Evolutionary conservation across 2,329 filamentous ascomycete species (phyloP).

Genomic region (Ophiostoma himal-ulmi): DNA sequence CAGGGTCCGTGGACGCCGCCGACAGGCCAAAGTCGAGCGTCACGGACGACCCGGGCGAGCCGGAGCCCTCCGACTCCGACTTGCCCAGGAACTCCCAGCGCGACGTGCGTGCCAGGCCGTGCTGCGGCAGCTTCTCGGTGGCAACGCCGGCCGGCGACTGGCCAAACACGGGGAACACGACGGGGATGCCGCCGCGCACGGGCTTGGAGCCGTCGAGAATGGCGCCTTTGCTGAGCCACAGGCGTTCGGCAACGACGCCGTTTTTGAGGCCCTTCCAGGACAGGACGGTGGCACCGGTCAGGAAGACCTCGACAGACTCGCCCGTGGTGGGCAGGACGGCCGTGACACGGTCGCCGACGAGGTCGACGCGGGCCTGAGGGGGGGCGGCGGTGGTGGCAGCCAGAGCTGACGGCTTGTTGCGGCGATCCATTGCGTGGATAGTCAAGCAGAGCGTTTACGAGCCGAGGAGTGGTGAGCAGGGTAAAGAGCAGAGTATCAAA

Average conservation of each 20-base stretch:
- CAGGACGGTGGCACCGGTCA: conserved; percentile 88
- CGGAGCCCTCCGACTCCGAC: conserved; percentile 59
- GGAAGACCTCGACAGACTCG: conserved; percentile 76
- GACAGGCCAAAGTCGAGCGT: conserved; percentile 96
- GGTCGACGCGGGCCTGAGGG: conserved; percentile 69
- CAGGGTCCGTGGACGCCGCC: conserved; percentile 61
- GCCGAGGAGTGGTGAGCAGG: background rate
- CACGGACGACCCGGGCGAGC: conserved; percentile 39
- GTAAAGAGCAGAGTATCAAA: too few relatives aligned
- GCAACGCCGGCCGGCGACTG: conserved; percentile 63
- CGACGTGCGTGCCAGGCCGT: conserved; percentile 87
- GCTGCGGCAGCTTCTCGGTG: conserved; percentile 78
- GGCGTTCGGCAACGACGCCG: conserved; percentile 60
- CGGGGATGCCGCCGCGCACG: conserved; percentile 82
- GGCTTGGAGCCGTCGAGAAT: conserved; percentile 81
- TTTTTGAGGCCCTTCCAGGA: conserved; percentile 75
- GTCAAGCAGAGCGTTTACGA: too few relatives aligned
- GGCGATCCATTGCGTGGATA: conserved; percentile 57
- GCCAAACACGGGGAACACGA: conserved; percentile 95
- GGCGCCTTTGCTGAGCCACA: conserved; percentile 77
- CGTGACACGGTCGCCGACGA: conserved; percentile 66
- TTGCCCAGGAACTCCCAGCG: conserved; percentile 94
- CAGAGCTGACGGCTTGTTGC: conserved; percentile 74
- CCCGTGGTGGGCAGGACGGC: conserved; percentile 71
- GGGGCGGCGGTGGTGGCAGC: conserved; percentile 67